A percentile compares a stretch with the other conserved stretches of the same genome.
These are phyloP conservation scores for Rhodotorula babjevae DNA, from an alignment of 768 basidiomycete genomes.

Conservation along the genomic window DNA sequence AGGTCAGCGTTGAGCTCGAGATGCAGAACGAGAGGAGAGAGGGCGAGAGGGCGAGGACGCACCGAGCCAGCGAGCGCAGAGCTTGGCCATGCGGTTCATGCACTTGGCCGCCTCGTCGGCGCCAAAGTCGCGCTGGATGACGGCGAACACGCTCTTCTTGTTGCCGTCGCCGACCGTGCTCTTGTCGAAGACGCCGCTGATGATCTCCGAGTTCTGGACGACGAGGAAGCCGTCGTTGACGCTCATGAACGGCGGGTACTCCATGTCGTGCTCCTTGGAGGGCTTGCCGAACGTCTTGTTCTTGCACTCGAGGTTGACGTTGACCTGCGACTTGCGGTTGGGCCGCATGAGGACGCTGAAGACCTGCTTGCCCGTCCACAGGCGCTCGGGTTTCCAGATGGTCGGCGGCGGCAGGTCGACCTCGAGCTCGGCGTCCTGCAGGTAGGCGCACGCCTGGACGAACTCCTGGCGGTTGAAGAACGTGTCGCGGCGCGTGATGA, in stretches of 20 bases:
- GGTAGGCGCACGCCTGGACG: constrained; percentile 91
- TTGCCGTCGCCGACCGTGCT: constrained; percentile 95
- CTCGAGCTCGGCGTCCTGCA: constrained; percentile 81
- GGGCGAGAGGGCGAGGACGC: constrained; percentile 41
- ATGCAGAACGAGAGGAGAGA: neutral
- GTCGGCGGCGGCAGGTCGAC: constrained; percentile 94
- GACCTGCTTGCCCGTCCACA: constrained; percentile 99
- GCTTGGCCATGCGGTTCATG: constrained; percentile 93
- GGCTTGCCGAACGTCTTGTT: constrained; percentile 64
- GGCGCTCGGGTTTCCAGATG: constrained; percentile 81
- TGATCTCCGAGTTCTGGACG: constrained; percentile 93
- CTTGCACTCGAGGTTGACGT: constrained; percentile 92
- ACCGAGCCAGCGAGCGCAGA: constrained; percentile 91
- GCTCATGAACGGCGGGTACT: constrained; percentile 53
- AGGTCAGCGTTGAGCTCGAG: constrained; percentile 22
- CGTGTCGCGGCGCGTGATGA: constrained; percentile 83
- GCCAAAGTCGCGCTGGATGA: constrained; percentile 94
- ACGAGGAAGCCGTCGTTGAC: constrained; percentile 98
- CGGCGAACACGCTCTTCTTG: constrained; percentile 98
- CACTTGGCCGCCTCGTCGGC: constrained; percentile 86
- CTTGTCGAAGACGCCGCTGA: constrained; percentile 99
- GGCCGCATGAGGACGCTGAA: constrained; percentile 96
- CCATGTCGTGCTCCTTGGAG: constrained; percentile 47
- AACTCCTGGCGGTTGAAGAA: constrained; percentile 93
- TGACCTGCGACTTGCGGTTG: constrained; percentile 70